Evolutionary conservation across 1,284 basidiomycete species (phyloP), one percentile per base, ranked within the genome.

Genomic region (Apiotrichum sp.): DNA sequence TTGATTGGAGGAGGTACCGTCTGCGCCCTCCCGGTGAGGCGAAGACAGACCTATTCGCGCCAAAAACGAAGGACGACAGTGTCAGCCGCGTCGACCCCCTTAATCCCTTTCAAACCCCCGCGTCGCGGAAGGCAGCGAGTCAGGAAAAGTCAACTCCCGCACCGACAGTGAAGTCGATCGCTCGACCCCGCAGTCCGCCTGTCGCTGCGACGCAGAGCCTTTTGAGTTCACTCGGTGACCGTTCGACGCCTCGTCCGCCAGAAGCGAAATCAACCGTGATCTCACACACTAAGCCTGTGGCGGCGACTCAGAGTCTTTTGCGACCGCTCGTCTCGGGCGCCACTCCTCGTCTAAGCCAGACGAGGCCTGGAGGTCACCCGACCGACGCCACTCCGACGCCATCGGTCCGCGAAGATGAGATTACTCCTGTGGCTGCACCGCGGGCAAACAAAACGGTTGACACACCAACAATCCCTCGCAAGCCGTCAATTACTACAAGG

Each of bases 1-100:
- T 75, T 16, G 73, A 77, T 57, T 77, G 75, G 75, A 60, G 62
- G 14, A 65, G 56, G 39, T 77, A 68, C 68, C 70, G 72, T 34
- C 56, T 75, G 50, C 56, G 35, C 11, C 35, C 51, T 1, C 48
- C 44, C 8, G 59, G 52, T 10, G 49, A 47, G 11, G 47, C 11
- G 50, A 67, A 68, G 3, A 45, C 71, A 50, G 68, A 68, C 41
- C 65, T 62, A 39, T 75, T 74, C 10, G 47, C 47, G n/a, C 34
- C 47, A 14, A 48, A 47, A 4, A 50, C 55, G 39, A 58, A 46
- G 29, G 56, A 40, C 16, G 50, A 51, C 43, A 39, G 34, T 7
- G 13, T 13, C 36, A 11, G 22, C 38, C 50, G 48, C 31, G 8
- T 38, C 40, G 40, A 41, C n/a, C 10, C 10, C 10, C 6, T 6